These are phyloP conservation scores for Aspergillus aculeatinus DNA, from an alignment of 2,329 filamentous ascomycete genomes.

Conservation along the genomic window DNA sequence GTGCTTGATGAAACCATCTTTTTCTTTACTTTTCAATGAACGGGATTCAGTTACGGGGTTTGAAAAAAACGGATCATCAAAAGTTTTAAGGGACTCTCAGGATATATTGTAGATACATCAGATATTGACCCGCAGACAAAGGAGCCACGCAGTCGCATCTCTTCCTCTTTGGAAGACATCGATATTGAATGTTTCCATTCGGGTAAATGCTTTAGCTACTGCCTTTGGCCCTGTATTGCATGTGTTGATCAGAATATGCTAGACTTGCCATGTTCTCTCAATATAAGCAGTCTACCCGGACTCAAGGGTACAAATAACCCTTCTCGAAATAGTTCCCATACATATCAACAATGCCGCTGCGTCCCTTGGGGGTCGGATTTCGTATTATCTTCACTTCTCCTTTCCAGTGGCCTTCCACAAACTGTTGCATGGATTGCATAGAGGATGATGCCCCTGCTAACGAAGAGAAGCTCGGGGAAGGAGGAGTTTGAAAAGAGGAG, in stretches of 20 bases:
- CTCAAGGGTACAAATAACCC: slow-evolving; percentile 53
- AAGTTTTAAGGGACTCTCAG: neutral
- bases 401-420: slow-evolving; percentile 59
- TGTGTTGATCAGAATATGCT: neutral
- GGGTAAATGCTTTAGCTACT: neutral
- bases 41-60: slow-evolving; percentile 26
- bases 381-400: slow-evolving; percentile 60
- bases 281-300: neutral
- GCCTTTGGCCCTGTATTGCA: no score
- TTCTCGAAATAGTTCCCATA: slow-evolving; percentile 56
- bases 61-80: slow-evolving; percentile 1
- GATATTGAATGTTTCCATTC: neutral
- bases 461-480: slow-evolving; percentile 15
- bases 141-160: neutral
- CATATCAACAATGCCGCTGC: slow-evolving; percentile 50
- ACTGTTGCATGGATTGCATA: slow-evolving; percentile 33
- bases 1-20: slow-evolving; percentile 23
- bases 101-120: neutral
- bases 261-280: neutral
- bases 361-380: slow-evolving; percentile 38
- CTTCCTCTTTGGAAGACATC: neutral
- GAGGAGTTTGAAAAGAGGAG: slow-evolving; percentile 10
- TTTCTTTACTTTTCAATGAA: slow-evolving; percentile 29
- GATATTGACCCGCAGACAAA: neutral
- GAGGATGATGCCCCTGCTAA: slow-evolving; percentile 15